Evolutionary conservation across 768 basidiomycete genomes (phyloP).

Genomic region (Neoboletus subvelutipes): DNA sequence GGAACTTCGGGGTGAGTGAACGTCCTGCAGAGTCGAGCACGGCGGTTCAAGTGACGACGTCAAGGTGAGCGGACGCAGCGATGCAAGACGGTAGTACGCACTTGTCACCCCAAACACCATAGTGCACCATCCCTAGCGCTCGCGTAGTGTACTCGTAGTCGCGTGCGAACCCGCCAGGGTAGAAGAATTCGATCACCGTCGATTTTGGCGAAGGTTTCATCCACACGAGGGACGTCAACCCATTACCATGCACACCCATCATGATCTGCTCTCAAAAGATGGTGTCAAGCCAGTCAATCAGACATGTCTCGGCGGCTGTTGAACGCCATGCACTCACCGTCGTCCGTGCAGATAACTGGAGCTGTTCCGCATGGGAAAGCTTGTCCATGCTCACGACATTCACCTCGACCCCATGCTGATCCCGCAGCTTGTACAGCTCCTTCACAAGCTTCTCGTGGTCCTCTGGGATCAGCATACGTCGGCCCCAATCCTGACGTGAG

Average conservation of each 20-base stretch:
- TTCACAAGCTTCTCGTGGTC: constrained; percentile 79
- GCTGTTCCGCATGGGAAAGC: constrained; percentile 76
- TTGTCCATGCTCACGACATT: constrained; percentile 86
- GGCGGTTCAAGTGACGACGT: too few relatives aligned
- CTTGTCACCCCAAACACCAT: constrained; percentile 80
- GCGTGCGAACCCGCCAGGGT: constrained; percentile 76
- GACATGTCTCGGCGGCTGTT: neutral
- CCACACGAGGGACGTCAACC: constrained; percentile 85
- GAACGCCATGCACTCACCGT: constrained; percentile 54
- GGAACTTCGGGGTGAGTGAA: constrained; percentile 78
- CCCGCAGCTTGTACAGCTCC: constrained; percentile 68
- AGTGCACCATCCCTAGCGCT: constrained; percentile 82
- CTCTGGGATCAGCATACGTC: constrained; percentile 73
- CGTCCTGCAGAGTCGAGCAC: constrained; percentile 40
- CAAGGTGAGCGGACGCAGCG: neutral
- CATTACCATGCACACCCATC: constrained; percentile 95
- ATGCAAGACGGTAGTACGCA: constrained; percentile 31
- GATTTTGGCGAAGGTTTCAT: constrained; percentile 83
- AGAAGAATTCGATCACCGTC: constrained; percentile 93
- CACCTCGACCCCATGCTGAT: constrained; percentile 78
- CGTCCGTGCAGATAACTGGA: constrained; percentile 76
- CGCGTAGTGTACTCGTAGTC: constrained; percentile 83
- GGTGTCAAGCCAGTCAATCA: too few relatives aligned
- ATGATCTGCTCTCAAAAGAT: constrained; percentile 61
- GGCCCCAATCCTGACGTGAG: constrained; percentile 84